These are phyloP conservation scores for Chaetomium olivaceum DNA, from an alignment of 2,329 filamentous ascomycete species.

Conservation along the genomic window DNA sequence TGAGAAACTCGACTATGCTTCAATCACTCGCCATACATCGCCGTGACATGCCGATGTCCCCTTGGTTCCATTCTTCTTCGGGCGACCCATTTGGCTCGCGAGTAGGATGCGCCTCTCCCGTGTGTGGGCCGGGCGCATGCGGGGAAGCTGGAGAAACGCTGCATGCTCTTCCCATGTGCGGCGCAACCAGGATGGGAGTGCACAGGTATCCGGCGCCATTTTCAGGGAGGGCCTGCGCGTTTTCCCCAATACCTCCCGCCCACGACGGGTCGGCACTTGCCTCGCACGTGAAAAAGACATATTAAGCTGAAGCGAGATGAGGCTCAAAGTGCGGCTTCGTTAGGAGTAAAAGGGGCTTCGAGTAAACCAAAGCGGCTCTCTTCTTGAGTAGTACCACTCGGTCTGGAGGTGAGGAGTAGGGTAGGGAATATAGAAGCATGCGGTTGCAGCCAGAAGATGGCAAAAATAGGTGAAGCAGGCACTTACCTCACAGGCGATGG, in stretches of 20 bases:
- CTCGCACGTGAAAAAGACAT: background rate
- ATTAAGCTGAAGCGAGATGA: background rate
- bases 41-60: background rate
- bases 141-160: constrained; percentile 5
- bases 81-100: background rate
- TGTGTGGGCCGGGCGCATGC: constrained; percentile 2
- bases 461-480: constrained; percentile 1
- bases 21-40: background rate
- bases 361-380: background rate
- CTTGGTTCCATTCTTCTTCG: background rate
- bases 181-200: background rate
- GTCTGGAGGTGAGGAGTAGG: constrained; percentile 13
- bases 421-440: background rate
- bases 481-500: constrained; percentile 53
- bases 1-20: background rate
- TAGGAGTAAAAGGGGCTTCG: background rate
- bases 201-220: background rate
- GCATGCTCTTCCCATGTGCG: background rate
- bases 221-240: too few relatives aligned
- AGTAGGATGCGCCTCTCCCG: background rate
- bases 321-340: background rate
- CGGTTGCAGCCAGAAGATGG: background rate
- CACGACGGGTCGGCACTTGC: constrained; percentile 13
- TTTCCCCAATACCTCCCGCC: background rate
- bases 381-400: constrained; percentile 24